Conservation (phyloP, 352 stramenopile genomes). For the Peronosclerospora sorghi region DNA sequence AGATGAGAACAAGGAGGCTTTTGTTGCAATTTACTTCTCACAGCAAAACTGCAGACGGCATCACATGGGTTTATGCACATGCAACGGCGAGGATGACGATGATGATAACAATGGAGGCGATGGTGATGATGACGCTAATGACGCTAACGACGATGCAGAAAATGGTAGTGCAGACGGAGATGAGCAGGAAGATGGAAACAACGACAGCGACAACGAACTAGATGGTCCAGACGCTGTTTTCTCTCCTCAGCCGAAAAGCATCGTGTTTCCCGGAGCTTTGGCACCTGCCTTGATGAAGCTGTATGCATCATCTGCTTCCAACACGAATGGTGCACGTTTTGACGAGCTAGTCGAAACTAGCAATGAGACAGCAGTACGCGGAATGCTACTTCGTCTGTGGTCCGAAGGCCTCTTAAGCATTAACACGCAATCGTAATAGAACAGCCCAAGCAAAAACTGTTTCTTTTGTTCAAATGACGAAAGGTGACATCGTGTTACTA, state of each 20-base stretch:
- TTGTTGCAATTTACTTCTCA: slow-evolving; percentile 64
- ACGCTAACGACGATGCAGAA: slow-evolving; percentile 10
- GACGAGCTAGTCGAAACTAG: slow-evolving; percentile 30
- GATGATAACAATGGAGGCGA: slow-evolving; percentile 13
- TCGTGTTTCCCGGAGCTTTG: slow-evolving; percentile 56
- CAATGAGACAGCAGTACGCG: slow-evolving; percentile 54
- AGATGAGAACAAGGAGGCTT: slow-evolving; percentile 45
- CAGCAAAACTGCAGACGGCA: slow-evolving; percentile 64
- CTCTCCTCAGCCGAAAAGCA: slow-evolving; percentile 33
- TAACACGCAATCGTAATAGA: slow-evolving; percentile 10
- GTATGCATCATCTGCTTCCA: slow-evolving; percentile 30
- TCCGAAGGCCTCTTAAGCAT: slow-evolving; percentile 53
- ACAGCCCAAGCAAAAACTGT: slow-evolving; percentile 27
- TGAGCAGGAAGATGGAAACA: slow-evolving; percentile 20
- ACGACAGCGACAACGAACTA: slow-evolving; percentile 21
- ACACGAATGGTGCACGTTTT: slow-evolving; percentile 14
- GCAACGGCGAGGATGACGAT: slow-evolving; percentile 21
- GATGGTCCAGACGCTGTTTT: slow-evolving; percentile 22
- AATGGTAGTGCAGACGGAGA: slow-evolving; percentile 18
- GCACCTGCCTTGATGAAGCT: slow-evolving; percentile 57
- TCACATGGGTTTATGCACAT: slow-evolving; percentile 79
- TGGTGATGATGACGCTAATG: slow-evolving; percentile 19
- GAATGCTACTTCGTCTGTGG: slow-evolving; percentile 76
- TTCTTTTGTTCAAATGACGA: slow-evolving; percentile 18
- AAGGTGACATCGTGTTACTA: slow-evolving; percentile 10